Percentiles rank a stretch among this genome's conserved stretches.
Conservation (phyloP, 768 basidiomycete species). For the Kwoniella shandongensis region DNA sequence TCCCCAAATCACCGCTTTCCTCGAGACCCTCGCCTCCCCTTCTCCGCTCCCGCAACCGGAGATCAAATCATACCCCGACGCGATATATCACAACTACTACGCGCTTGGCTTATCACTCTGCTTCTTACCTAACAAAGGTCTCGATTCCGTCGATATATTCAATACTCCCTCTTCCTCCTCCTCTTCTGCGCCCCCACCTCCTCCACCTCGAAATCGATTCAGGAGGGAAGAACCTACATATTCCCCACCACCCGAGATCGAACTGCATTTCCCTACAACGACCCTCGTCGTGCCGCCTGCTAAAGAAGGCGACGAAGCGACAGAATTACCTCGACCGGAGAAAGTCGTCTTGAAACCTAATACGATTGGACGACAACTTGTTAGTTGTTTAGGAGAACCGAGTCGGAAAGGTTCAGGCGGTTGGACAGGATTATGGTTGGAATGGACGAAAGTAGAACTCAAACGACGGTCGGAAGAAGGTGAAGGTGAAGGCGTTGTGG, state of each 20-base stretch:
- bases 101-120: constrained; percentile 76
- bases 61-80: constrained; percentile 76
- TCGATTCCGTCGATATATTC: constrained; percentile 82
- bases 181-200: constrained; percentile 51
- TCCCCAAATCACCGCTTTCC: constrained; percentile 8
- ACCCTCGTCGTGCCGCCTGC: constrained; percentile 17
- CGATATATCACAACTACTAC: constrained; percentile 82
- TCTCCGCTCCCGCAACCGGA: constrained; percentile 57
- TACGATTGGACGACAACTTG: constrained; percentile 76
- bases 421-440: constrained; percentile 87
- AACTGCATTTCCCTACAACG: constrained; percentile 49
- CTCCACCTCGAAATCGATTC: constrained; percentile 38
- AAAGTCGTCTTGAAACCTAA: constrained; percentile 46
- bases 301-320: constrained; percentile 9
- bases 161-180: constrained; percentile 55
- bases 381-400: constrained; percentile 75
- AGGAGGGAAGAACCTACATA: constrained; percentile 57
- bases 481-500: constrained; percentile 6
- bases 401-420: constrained; percentile 85
- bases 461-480: neutral
- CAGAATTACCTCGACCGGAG: constrained; percentile 55
- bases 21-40: constrained; percentile 11
- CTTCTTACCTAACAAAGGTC: constrained; percentile 65
- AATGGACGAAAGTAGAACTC: constrained; percentile 77
- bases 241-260: constrained; percentile 60